Evolutionary conservation across 805 yeast genomes (phyloP).

Genomic region (Torulaspora delbrueckii): DNA sequence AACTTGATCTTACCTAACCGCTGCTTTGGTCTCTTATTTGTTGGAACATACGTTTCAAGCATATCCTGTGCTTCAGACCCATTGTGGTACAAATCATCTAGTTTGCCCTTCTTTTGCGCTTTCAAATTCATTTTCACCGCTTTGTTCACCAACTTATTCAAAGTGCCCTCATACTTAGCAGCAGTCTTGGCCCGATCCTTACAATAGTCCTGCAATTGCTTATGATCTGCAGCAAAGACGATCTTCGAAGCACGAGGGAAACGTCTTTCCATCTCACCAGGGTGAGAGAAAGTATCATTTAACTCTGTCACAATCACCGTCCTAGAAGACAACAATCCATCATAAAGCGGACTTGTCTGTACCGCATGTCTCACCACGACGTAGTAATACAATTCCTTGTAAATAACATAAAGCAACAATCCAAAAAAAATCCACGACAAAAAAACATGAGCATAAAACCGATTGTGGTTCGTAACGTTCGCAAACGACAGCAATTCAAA

Average conservation of each 20-base stretch:
- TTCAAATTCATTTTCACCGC: constrained; percentile 54
- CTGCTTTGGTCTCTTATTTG: constrained; percentile 80
- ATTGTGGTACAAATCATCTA: constrained; percentile 26
- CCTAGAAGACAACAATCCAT: constrained; percentile 62
- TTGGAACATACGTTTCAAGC: constrained; percentile 55
- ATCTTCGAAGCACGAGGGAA: constrained; percentile 61
- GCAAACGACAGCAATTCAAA: constrained; percentile 62
- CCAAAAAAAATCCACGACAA: constrained; percentile 73
- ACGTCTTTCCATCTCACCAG: constrained; percentile 46
- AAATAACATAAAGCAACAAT: constrained; percentile 56
- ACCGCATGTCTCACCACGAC: constrained; percentile 65
- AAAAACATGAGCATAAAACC: constrained; percentile 70
- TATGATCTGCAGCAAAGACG: constrained; percentile 61
- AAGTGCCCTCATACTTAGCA: constrained; percentile 58
- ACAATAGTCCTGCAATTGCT: constrained; percentile 49
- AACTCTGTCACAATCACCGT: constrained; percentile 71
- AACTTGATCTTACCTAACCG: constrained; percentile 46
- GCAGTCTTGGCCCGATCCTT: constrained; percentile 62
- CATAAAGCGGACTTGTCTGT: constrained; percentile 69
- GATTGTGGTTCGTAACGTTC: constrained; percentile 57
- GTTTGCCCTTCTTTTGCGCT: constrained; percentile 52
- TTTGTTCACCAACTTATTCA: constrained; percentile 55
- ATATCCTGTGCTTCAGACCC: constrained; percentile 53
- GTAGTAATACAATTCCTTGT: constrained; percentile 70
- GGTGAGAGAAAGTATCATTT: constrained; percentile 46